Conservation (phyloP, 2,329 filamentous ascomycete species). For the Fusarium redolens region DNA sequence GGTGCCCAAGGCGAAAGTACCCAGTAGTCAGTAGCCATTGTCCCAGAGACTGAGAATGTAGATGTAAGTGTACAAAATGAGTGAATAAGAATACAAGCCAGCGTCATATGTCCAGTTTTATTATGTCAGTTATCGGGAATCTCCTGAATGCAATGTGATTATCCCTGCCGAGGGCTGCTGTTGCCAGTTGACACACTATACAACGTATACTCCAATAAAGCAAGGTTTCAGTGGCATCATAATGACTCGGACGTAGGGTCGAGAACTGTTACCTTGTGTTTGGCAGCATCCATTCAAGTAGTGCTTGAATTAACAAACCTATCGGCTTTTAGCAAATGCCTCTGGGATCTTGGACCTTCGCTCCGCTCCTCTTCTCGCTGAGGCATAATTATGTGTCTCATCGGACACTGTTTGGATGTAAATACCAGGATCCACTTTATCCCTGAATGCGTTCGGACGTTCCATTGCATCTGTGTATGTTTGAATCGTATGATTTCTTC, state of each 20-base stretch:
- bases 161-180: not conserved
- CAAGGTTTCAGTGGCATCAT: not conserved
- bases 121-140: not conserved
- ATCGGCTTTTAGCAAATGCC: too few relatives aligned
- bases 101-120: fast-evolving
- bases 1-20: not conserved
- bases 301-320: fast-evolving
- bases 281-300: fast-evolving
- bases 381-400: fast-evolving
- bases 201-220: not conserved
- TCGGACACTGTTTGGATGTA: not conserved
- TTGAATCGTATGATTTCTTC: not conserved
- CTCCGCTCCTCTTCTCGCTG: fast-evolving
- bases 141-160: not conserved
- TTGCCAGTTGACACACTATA: not conserved
- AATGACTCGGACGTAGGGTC: not conserved
- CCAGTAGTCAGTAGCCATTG: not conserved
- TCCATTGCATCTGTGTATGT: not conserved
- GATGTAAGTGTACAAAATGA: not conserved
- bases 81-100: not conserved
- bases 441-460: not conserved
- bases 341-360: not conserved
- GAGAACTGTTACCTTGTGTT: not conserved
- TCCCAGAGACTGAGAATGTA: not conserved
- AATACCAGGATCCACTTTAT: not conserved